These are phyloP conservation scores for Perkinsus olseni DNA, from an alignment of 169 alveolate genomes.

Conservation along the genomic window DNA sequence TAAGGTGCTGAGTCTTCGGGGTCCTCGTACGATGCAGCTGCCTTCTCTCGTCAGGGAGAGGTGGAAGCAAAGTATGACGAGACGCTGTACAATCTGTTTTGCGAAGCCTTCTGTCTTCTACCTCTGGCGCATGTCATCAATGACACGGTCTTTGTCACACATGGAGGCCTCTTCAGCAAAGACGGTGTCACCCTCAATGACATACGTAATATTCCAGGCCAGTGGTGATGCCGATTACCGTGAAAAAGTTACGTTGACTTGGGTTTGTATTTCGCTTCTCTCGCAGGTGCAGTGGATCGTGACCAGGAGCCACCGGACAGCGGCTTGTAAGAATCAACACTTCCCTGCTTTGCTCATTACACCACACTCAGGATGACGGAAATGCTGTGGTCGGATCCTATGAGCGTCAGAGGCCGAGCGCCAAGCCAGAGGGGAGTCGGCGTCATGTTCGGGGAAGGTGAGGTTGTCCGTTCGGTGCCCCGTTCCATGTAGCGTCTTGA, in stretches of 20 bases:
- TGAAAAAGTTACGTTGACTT: too few species aligned
- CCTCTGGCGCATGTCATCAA: slow-evolving; percentile 95
- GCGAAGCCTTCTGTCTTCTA: slow-evolving; percentile 83
- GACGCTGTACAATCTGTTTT: slow-evolving; percentile 81
- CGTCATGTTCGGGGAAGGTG: slow-evolving; percentile 50
- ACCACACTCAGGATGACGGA: slow-evolving; percentile 71
- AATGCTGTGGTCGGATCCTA: slow-evolving; percentile 97
- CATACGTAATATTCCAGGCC: slow-evolving; percentile 72
- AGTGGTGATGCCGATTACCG: too few species aligned
- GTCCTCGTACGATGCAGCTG: too few species aligned
- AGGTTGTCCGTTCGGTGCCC: too few species aligned
- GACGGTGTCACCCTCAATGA: slow-evolving; percentile 89
- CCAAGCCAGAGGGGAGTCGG: slow-evolving; percentile 97
- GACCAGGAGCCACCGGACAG: slow-evolving; percentile 91
- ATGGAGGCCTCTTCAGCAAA: slow-evolving; percentile 93
- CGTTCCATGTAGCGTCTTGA: slow-evolving; percentile 56
- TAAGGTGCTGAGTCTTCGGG: too few species aligned
- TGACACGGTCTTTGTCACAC: slow-evolving; percentile 86
- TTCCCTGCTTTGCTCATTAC: background rate
- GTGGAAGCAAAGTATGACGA: slow-evolving; percentile 90
- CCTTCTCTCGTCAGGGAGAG: slow-evolving; percentile 90
- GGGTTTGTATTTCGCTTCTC: too few species aligned
- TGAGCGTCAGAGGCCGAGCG: slow-evolving; percentile 83
- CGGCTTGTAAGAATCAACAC: slow-evolving; percentile 34
- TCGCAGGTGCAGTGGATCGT: too few species aligned